Evolutionary conservation across 2,329 filamentous ascomycete genomes (phyloP), one percentile per base, ranked within the genome.

Genomic region (Venturia aucupariae): DNA sequence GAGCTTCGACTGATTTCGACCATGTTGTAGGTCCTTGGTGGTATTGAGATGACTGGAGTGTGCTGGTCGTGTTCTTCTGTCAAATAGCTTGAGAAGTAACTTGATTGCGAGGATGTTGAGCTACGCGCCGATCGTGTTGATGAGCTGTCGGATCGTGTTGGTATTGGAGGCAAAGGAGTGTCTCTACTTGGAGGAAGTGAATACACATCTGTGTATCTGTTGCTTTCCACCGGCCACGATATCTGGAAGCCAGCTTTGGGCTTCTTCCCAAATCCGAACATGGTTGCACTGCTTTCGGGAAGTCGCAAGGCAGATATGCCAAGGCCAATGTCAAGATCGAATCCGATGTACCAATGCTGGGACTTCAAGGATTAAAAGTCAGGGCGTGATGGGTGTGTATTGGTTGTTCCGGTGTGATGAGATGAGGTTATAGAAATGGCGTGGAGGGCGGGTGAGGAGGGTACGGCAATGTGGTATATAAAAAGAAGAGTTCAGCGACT

Each of bases 161-260:
- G 30, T n/a, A 57, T 35, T 57, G 51, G 27, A 35, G 51, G 51
- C 51, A 57, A 35, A 15, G 51, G 51, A 27, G 30, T 30, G 19
- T 57, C 51, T n/a, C 30, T 27, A 3, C 7, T 4, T 11, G 51
- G 51, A 10, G 51, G 11, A 27, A 27, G 24, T n/a, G 59, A 15
- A 17, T 60, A 44, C 5, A 27, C 35, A 22, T 41, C 59, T 17
- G 7, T 7, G 10, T 41, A 35, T 27, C 35, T 19, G 10, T 60
- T 27, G 35, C 59, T 60, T 44, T 42, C 59, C 38, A 60, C 19
- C 8, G 59, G 59, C 59, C 59, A 60, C 27, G 59, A 60, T 42
- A 60, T 60, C 11, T 60, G 24, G 15, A 60, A 57, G 30, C 15
- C 13, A 35, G 51, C 5, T 35, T 35, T 57, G 15, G 51, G 27